Evolutionary conservation across 164 flowering plant genomes (phyloP).

Genomic region (Nelumbo lutea): DNA sequence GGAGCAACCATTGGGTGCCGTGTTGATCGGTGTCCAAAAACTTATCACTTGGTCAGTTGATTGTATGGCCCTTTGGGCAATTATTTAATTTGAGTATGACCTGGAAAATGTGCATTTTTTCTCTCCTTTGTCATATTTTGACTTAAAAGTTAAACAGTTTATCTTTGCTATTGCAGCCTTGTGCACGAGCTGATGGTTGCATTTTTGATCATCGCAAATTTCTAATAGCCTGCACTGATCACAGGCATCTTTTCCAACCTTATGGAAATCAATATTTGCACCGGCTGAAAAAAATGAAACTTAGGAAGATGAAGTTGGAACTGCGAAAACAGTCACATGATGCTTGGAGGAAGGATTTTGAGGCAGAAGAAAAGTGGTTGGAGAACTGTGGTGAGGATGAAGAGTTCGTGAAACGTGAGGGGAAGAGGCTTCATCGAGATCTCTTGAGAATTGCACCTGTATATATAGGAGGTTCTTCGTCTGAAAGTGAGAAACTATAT

Average conservation of each 20-base stretch:
- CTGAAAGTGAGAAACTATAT: constrained; percentile 39
- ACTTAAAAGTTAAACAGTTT: not conserved
- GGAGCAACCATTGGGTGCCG: constrained; percentile 99
- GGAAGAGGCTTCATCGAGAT: constrained; percentile 95
- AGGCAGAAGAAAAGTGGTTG: constrained; percentile 95
- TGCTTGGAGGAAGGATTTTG: constrained; percentile 79
- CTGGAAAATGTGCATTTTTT: not conserved
- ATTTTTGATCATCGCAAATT: constrained; percentile 94
- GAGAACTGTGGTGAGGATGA: constrained; percentile 99
- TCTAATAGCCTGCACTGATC: constrained; percentile 94
- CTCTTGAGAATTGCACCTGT: constrained; percentile 84
- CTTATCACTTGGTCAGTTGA: constrained; percentile 83
- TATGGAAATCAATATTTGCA: constrained; percentile 44
- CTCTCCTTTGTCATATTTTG: not conserved
- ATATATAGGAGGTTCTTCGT: constrained; percentile 73
- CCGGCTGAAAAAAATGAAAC: constrained; percentile 63
- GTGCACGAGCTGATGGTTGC: constrained; percentile 87
- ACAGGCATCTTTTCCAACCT: constrained; percentile 76
- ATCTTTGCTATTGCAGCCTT: constrained; percentile 60
- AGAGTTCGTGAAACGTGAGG: constrained; percentile 92
- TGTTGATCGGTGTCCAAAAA: constrained; percentile 94
- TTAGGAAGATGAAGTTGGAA: constrained; percentile 75
- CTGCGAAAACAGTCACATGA: constrained; percentile 69
- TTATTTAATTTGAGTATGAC: not conserved
- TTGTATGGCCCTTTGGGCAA: constrained; percentile 1